Base-by-base conservation (phyloP, 2,329 filamentous ascomycete genomes). In the Arthrobotrys sphaeroides region DNA sequence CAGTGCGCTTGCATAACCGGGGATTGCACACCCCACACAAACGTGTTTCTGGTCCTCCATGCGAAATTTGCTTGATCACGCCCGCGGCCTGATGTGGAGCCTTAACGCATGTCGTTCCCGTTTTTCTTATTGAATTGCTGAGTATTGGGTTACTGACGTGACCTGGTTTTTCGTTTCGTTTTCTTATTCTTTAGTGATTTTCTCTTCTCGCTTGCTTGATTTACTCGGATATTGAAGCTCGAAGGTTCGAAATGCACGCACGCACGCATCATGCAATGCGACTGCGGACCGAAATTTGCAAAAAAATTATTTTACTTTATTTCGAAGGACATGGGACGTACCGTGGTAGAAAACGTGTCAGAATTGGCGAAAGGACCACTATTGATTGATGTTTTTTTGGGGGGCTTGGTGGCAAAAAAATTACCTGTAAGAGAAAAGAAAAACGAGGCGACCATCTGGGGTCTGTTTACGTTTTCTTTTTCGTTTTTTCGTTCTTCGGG, bases 1-100 rank as follows among this genome's bases (percentile, higher is more conserved):
- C 70, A 74, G 47, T 74, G 70, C 70, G 62, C 55, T 74, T 68
- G 70, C 70, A 68, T 74, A 53, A 67, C 55, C 43, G 69, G 69
- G 51, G 59, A 61, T 64, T 20, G 43, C 55, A 55, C 57, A 55
- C 51, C 51, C 51, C 28, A 22, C 28, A 38, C 18, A 6, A 4
- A 26, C 18, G 45, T 51, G 24, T 28, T 18, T 13, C 26, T n/a
- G 10, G 28, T 22, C 51, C 51, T 55, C 28, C 7, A 55, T 55
- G 51, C 51, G 51, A 55, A 55, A 55, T 55, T n/a, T 55, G 51
- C 26, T 55, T 55, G 47, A 53, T 55, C 51, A 55, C 51, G 51
- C 47, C 26, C 28, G 13, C 51, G 28, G 51, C 28, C 16, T 22
- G 16, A 9, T 40, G 51, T 38, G 51, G 51, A 55, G 51, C 51